Percentiles rank a stretch among this genome's conserved stretches.
Conservation (phyloP, 768 basidiomycete species). For the Rhodosporidiobolus odoratus region DNA sequence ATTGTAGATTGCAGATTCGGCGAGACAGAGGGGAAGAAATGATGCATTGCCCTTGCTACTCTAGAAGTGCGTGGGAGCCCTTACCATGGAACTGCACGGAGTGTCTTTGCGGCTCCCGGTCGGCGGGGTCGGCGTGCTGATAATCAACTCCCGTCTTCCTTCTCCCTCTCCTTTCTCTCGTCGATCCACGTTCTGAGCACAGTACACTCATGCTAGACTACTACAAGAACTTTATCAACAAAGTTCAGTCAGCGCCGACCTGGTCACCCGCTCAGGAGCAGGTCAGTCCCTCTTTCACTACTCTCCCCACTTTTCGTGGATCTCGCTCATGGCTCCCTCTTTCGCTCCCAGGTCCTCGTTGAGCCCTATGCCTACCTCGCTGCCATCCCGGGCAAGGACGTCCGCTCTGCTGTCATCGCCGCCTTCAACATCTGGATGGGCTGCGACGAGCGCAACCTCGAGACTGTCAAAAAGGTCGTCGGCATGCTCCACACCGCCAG, state of each 20-base stretch:
- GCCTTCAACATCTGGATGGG: slow-evolving; percentile 91
- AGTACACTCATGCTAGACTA: slow-evolving; percentile 6
- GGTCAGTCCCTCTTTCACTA: slow-evolving; percentile 6
- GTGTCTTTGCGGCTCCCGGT: no score
- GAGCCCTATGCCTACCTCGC: slow-evolving; percentile 84
- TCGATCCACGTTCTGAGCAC: not conserved
- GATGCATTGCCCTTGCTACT: no score
- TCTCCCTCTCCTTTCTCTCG: not conserved
- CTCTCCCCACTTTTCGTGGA: not conserved
- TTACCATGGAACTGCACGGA: no score
- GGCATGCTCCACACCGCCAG: slow-evolving; percentile 93
- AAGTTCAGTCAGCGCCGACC: slow-evolving; percentile 20
- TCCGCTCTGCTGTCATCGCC: slow-evolving; percentile 76
- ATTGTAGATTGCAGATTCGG: no score
- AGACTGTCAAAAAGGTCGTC: slow-evolving; percentile 71
- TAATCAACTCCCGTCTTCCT: no score
- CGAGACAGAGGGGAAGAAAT: no score
- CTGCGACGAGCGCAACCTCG: slow-evolving; percentile 67
- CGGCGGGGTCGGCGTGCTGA: no score
- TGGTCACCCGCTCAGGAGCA: slow-evolving; percentile 35
- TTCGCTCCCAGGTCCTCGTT: slow-evolving; percentile 54
- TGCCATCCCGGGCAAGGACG: slow-evolving; percentile 84
- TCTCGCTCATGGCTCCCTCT: not conserved
- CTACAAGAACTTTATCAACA: slow-evolving; percentile 33
- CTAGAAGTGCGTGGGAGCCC: no score